Evolutionary conservation across 768 basidiomycete genomes (phyloP), one percentile per base, ranked within the genome.

Genomic region (Trametes punicea): DNA sequence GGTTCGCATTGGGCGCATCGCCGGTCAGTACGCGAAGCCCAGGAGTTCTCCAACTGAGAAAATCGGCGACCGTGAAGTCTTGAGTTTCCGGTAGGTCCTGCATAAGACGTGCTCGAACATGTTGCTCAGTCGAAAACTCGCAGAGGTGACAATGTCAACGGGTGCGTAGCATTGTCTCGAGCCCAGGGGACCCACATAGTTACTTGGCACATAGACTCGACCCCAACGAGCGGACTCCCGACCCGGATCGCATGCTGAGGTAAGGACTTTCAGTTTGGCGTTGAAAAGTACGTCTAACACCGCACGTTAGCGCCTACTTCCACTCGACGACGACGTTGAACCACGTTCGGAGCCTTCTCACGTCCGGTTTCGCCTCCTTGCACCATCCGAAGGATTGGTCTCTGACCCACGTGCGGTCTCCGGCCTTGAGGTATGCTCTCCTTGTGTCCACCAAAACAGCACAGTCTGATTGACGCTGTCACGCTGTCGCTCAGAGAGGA

Each of bases 111-210:
- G 42, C 4, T 40, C 21, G 3, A 18, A 25, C 9, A 20, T 6
- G 4, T 8, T 36, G 31, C 46, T 30, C 7, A n/a, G 13, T 49
- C 26, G n/a, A 39, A 6, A 29, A 15, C 16, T 13, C 23, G 8
- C 65, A 93, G 96, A 62, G 97, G 97, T 13, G 96, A 99, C 73
- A 98, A 96, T 65, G 87, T 99, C 41, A 98, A 99, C 64, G 93
- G 94, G 83, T 86, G 69, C 57, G 81, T 64, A 11, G 2, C 21
- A 13, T 4, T 5, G 2, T 15, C 6, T 4, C 42, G 23, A 15
- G 18, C 23, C 8, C 13, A 4, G 21, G 6, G 20, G n/a, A 21
- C 11, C 21, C 25, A 7, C 6, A 23, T 33, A 46, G 3, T 18
- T 21, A 51, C 44, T 16, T 27, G n/a, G 34, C n/a, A 18, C 27